These are phyloP conservation scores for Leishmania gerbilli DNA, from an alignment of 208 protist genomes.

Conservation along the genomic window DNA sequence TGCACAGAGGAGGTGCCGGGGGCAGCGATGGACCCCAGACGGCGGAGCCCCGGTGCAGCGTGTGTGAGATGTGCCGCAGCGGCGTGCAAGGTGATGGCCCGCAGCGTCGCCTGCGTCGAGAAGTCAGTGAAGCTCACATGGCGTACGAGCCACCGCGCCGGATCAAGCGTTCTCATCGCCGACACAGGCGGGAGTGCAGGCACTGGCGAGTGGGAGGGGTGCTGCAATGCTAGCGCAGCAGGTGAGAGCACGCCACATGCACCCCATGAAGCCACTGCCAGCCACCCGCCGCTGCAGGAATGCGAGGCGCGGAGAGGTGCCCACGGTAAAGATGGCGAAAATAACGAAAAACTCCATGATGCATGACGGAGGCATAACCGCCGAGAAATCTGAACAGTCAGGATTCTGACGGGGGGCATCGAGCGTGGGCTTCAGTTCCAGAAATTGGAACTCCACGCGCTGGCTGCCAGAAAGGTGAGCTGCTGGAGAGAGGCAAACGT, in stretches of 20 bases:
- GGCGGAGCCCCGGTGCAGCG: too few species aligned
- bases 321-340: neutral
- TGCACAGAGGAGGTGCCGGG: too few species aligned
- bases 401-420: neutral
- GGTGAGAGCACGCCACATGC: neutral
- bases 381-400: neutral
- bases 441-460: conserved; percentile 76
- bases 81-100: too few species aligned
- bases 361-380: neutral
- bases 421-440: conserved; percentile 29
- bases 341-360: neutral
- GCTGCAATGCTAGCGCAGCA: neutral
- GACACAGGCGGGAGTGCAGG: too few species aligned
- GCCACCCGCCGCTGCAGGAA: neutral
- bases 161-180: too few species aligned
- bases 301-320: neutral
- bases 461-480: conserved; percentile 67
- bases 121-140: too few species aligned
- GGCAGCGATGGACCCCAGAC: too few species aligned
- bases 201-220: neutral
- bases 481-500: conserved; percentile 61
- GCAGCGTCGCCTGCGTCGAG: too few species aligned
- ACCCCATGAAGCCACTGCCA: neutral
- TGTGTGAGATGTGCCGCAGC: too few species aligned
- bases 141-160: too few species aligned